Percentiles rank a stretch among this genome's conserved stretches.
Conservation (phyloP, 2,329 filamentous ascomycete genomes). For the Aspergillus spinulosporus region DNA sequence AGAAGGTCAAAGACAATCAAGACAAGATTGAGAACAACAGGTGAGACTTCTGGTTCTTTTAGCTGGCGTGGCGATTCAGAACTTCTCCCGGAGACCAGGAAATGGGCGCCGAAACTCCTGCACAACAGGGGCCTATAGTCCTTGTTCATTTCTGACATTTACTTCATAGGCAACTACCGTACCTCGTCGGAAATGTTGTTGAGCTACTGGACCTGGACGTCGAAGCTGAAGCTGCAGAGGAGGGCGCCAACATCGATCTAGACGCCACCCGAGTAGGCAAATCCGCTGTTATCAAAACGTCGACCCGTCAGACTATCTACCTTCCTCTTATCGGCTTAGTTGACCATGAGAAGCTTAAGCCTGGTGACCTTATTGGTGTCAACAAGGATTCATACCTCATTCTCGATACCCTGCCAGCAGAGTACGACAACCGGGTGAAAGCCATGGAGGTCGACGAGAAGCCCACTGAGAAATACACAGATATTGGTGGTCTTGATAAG, state of each 20-base stretch:
- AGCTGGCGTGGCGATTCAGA: constrained; percentile 7
- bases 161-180: constrained; percentile 78
- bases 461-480: constrained; percentile 97
- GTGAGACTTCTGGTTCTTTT: constrained; percentile 49
- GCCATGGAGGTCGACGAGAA: constrained; percentile 99
- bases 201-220: constrained; percentile 96
- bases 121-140: not conserved
- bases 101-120: not conserved
- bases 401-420: constrained; percentile 91
- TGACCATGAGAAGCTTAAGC: constrained; percentile 91
- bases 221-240: constrained; percentile 90
- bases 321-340: constrained; percentile 94
- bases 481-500: constrained; percentile 96
- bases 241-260: constrained; percentile 97
- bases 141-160: constrained; percentile 5
- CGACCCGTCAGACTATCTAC: constrained; percentile 97
- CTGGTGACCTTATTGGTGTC: constrained; percentile 93
- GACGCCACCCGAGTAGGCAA: constrained; percentile 96
- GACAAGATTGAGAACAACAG: constrained; percentile 99
- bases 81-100: not conserved
- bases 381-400: constrained; percentile 99
- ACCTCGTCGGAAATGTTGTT: constrained; percentile 97
- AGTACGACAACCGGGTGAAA: constrained; percentile 98
- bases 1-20: constrained; percentile 98
- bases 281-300: constrained; percentile 99